These are phyloP conservation scores for Paramarasmius palmivorus DNA, from an alignment of 1,284 basidiomycete genomes.

Conservation along the genomic window DNA sequence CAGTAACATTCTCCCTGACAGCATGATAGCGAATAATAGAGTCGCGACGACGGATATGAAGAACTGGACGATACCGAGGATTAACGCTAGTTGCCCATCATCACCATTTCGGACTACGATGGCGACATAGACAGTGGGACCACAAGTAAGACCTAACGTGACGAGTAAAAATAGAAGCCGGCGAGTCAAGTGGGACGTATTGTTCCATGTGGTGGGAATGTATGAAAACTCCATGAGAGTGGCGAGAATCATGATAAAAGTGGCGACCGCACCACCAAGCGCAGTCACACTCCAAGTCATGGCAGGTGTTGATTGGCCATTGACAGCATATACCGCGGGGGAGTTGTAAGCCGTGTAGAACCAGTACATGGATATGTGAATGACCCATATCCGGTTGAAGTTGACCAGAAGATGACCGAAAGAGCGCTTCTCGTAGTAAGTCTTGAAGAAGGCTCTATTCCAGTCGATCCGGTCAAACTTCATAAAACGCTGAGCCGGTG, in stretches of 20 bases:
- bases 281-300: constrained; percentile 95
- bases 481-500: constrained; percentile 90
- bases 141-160: constrained; percentile 83
- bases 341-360: constrained; percentile 97
- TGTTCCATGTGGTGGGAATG: constrained; percentile 98
- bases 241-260: constrained; percentile 87
- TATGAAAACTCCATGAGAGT: constrained; percentile 92
- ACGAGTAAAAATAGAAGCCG: constrained; percentile 86
- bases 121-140: constrained; percentile 90
- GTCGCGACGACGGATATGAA: constrained; percentile 83
- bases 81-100: constrained; percentile 68
- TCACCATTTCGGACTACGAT: constrained; percentile 64
- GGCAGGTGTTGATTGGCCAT: constrained; percentile 62
- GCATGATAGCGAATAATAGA: constrained; percentile 79
- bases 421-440: constrained; percentile 93
- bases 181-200: constrained; percentile 90
- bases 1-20: constrained; percentile 94
- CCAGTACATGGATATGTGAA: constrained; percentile 89
- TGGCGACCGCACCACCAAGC: constrained; percentile 88
- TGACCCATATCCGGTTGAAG: constrained; percentile 96
- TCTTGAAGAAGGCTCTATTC: constrained; percentile 95
- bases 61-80: constrained; percentile 89
- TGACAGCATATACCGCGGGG: constrained; percentile 86
- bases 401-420: constrained; percentile 90
- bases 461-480: constrained; percentile 90